Evolutionary conservation across 83 land plant genomes (phyloP).

Genomic region (Picea abies): DNA sequence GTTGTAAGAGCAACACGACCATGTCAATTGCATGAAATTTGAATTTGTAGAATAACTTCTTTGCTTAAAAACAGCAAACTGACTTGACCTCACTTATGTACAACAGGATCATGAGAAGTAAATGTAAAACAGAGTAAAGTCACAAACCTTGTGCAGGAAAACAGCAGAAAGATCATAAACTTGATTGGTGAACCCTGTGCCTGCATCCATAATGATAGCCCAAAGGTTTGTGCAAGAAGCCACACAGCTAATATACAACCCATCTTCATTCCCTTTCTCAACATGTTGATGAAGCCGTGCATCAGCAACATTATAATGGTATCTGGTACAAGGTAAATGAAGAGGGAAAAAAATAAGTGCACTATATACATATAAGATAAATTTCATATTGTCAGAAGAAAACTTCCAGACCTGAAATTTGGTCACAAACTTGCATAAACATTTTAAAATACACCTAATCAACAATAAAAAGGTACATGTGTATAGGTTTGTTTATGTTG

Average conservation of each 20-base stretch:
- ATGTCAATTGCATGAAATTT: conserved; percentile 12
- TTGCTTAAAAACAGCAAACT: background rate
- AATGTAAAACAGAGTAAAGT: background rate
- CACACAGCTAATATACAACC: conserved; percentile 90
- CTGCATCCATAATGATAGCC: conserved; percentile 71
- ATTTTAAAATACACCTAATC: background rate
- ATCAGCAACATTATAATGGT: conserved; percentile 97
- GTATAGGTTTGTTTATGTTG: background rate
- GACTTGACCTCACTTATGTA: background rate
- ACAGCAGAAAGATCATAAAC: conserved; percentile 61
- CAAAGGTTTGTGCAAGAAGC: conserved; percentile 93
- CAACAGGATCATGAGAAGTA: background rate
- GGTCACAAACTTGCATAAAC: background rate
- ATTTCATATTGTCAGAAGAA: background rate
- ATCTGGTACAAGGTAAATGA: conserved; percentile 40
- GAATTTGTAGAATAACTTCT: background rate
- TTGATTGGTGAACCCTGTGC: conserved; percentile 48
- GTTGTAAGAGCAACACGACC: conserved; percentile 1
- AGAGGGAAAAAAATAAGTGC: background rate
- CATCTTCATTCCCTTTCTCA: conserved; percentile 91
- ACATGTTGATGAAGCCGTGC: conserved; percentile 88
- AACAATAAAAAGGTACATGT: background rate
- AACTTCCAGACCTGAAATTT: background rate
- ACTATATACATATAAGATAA: background rate
- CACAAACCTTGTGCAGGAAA: conserved; percentile 86